These are phyloP conservation scores for Paratrimastix pyriformis DNA, from an alignment of 78 protist genomes.

Conservation along the genomic window DNA sequence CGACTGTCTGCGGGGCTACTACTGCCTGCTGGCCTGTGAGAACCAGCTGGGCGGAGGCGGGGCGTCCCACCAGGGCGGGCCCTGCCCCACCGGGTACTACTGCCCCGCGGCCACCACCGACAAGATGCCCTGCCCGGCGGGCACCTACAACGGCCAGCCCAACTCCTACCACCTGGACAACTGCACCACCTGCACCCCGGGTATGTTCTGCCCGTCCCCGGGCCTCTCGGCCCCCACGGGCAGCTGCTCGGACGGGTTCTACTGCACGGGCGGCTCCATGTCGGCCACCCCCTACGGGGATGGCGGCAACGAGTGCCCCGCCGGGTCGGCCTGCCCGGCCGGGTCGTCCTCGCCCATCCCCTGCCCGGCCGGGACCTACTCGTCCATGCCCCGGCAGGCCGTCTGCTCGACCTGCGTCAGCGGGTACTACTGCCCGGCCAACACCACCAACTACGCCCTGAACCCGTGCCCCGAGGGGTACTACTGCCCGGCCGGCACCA, in stretches of 20 bases:
- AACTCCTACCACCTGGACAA: not conserved
- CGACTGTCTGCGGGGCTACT: constrained; percentile 32
- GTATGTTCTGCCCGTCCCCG: constrained; percentile 23
- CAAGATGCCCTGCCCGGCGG: constrained; percentile 42
- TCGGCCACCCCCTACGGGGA: not conserved
- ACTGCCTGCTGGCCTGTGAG: constrained; percentile 33
- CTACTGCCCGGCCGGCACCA: constrained; percentile 39
- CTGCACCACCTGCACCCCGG: constrained; percentile 27
- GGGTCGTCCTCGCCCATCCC: no score
- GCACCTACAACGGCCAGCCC: constrained; percentile 17
- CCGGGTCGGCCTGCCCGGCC: constrained; percentile 37
- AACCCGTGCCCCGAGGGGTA: constrained; percentile 32
- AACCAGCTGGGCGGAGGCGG: no score
- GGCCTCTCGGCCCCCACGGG: constrained; percentile 13
- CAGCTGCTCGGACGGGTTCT: not conserved
- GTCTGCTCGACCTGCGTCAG: constrained; percentile 12
- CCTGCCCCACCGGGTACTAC: constrained; percentile 10
- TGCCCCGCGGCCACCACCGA: constrained; percentile 1
- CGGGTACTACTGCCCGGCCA: constrained; percentile 21
- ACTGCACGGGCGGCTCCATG: not conserved
- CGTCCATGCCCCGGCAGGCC: not conserved
- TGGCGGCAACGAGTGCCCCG: constrained; percentile 42
- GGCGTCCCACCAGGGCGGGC: not conserved
- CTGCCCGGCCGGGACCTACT: not conserved
- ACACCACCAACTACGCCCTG: constrained; percentile 1